These are phyloP conservation scores for Leishmania tropica DNA, from an alignment of 208 protist species.

Conservation along the genomic window DNA sequence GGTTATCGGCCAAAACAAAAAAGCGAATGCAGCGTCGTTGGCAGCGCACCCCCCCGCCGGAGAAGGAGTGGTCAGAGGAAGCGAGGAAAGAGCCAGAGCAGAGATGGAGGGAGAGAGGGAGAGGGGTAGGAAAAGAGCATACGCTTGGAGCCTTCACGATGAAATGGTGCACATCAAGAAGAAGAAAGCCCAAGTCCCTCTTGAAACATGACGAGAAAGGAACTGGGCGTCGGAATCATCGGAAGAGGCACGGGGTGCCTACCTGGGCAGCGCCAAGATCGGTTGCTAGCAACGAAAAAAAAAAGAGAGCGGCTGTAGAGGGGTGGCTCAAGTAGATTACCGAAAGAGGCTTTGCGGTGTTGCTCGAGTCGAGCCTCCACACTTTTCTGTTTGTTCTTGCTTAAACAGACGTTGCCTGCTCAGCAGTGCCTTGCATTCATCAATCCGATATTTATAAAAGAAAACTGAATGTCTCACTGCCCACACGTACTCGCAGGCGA, in stretches of 20 bases:
- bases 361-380: background rate
- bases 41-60: background rate
- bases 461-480: background rate
- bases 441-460: background rate
- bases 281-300: too few species aligned
- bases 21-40: background rate
- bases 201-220: background rate
- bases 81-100: conserved; percentile 1
- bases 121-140: background rate
- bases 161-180: background rate
- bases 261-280: too few species aligned
- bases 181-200: background rate
- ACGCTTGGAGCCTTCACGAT: background rate
- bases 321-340: background rate
- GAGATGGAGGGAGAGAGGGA: background rate
- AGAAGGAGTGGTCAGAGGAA: background rate
- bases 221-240: background rate
- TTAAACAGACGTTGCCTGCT: background rate
- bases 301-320: background rate
- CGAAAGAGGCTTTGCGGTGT: background rate
- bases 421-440: background rate
- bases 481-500: background rate
- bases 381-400: background rate
- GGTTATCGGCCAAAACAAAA: background rate
- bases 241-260: background rate